Base-by-base conservation (phyloP, 1,139 yeast species). In the Geotrichum candidum region DNA sequence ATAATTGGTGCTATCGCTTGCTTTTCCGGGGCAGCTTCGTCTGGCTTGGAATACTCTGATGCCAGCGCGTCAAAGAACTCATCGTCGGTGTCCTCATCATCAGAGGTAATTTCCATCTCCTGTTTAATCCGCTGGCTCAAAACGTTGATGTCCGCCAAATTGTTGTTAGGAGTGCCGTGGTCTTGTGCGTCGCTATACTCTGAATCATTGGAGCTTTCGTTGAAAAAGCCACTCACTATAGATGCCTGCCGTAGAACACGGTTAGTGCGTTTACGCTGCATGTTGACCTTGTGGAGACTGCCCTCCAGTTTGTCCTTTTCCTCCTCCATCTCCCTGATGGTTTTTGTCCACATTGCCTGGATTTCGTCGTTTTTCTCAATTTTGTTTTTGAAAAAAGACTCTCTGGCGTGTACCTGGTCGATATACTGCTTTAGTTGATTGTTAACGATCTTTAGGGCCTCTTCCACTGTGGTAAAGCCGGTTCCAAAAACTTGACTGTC, bases 301-400 rank as follows among this genome's bases (percentile, higher is more conserved):
- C 82, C 83, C 70, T 90, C 96, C 65, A 96, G 85, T 65, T 82
- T 82, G 56, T 86, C 84, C 67, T 90, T 85, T 72, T 94, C 97
- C 51, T 83, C 76, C 73, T 95, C 98, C 63, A 94, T 76, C 64
- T 88, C 92, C 63, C 87, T 87, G 65, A 94, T 88, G 3, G 96
- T 90, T 67, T 84, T 84, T 68, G 92, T 96, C 99, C 99, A 94
- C 57, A 92, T 80, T 57, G 86, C 82, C 70, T 92, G 91, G 59
- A 91, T 84, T 71, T 90, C 94, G 54, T 84, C 81, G 69, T 92
- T 95, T 66, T 92, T 84, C 60, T 87, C 88, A 59, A 89, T 78
- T 66, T 79, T 80, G 61, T 82, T 81, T 54, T 77, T 70, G 62
- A 85, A 74, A 55, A 63, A 68, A 33, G 65, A 56, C 59, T 74